phyloP scores from a whole-genome alignment of 345 rosid species.

The Clausena lansium region DNA sequence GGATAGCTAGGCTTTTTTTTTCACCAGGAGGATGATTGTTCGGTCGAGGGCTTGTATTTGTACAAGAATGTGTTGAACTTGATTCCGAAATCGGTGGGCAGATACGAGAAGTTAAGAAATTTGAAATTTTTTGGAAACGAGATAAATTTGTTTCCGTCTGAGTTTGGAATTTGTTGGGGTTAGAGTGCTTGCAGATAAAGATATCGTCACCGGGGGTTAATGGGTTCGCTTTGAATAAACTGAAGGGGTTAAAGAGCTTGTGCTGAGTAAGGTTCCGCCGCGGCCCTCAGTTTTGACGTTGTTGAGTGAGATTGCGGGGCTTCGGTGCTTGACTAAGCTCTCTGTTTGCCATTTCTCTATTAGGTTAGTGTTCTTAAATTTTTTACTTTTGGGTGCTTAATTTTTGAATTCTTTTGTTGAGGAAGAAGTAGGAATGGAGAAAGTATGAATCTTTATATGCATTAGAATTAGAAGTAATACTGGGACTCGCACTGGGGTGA shows the following conservation, averaged over 20 bases:
- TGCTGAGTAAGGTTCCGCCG: no score
- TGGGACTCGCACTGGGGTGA: neutral
- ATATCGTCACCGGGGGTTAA: slow-evolving; percentile 60
- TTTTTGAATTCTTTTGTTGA: neutral
- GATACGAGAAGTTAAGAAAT: no score
- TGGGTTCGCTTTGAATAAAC: slow-evolving; percentile 57
- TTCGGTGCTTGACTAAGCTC: no score
- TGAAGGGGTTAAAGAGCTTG: slow-evolving; percentile 83
- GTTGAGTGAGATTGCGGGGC: no score
- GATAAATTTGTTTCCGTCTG: slow-evolving; percentile 68
- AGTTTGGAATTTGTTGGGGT: slow-evolving; percentile 62
- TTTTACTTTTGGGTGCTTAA: slow-evolving; percentile 3
- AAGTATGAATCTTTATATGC: neutral
- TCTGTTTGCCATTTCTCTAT: no score
- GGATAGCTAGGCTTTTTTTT: no score
- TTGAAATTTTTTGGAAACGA: no score
- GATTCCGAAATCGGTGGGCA: no score
- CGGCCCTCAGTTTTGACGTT: no score
- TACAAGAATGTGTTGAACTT: slow-evolving; percentile 74
- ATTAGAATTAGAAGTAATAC: neutral
- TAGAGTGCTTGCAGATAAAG: slow-evolving; percentile 88
- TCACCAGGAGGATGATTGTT: no score
- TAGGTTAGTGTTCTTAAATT: slow-evolving; percentile 42
- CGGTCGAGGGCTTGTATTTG: slow-evolving; percentile 59
- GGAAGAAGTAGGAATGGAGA: neutral